Evolutionary conservation across 768 basidiomycete species (phyloP).

Genomic region (Boletus speciosus): DNA sequence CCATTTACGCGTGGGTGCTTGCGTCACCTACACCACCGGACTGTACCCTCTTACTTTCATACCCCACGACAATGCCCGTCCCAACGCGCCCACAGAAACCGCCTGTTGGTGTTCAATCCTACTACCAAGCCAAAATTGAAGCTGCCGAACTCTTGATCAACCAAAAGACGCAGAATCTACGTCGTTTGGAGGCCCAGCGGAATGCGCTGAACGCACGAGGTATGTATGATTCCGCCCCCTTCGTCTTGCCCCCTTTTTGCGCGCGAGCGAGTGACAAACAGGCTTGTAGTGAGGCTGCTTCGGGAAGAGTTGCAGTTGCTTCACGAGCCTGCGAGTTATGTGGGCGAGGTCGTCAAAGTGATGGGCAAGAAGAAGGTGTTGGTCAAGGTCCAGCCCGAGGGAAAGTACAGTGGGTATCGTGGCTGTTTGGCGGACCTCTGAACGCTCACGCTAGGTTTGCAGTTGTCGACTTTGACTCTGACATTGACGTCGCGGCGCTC

Average conservation of each 20-base stretch:
- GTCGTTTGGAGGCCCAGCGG: conserved; percentile 92
- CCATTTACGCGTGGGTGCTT: conserved; percentile 1
- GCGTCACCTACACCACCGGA: conserved; percentile 5
- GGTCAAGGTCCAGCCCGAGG: conserved; percentile 98
- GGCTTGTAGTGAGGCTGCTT: conserved; percentile 69
- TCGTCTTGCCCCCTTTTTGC: not conserved
- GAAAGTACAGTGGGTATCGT: conserved; percentile 86
- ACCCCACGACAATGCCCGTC: conserved; percentile 35
- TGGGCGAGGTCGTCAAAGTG: conserved; percentile 95
- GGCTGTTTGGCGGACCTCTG: fast-evolving
- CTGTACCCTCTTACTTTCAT: not conserved
- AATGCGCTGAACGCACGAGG: conserved; percentile 97
- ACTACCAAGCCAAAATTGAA: conserved; percentile 96
- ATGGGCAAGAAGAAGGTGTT: conserved; percentile 99
- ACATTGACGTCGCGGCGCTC: conserved; percentile 76
- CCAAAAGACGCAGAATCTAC: conserved; percentile 93
- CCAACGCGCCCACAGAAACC: conserved; percentile 35
- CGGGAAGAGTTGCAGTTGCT: conserved; percentile 90
- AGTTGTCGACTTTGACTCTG: conserved; percentile 93
- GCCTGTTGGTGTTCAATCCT: conserved; percentile 75
- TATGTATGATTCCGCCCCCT: conserved; percentile 30
- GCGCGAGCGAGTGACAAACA: not conserved
- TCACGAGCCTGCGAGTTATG: conserved; percentile 95
- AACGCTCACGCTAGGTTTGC: not conserved
- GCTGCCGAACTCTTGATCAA: conserved; percentile 90